Evolutionary conservation across 2,329 filamentous ascomycete genomes (phyloP).

Genomic region (Epichloe amarillans): DNA sequence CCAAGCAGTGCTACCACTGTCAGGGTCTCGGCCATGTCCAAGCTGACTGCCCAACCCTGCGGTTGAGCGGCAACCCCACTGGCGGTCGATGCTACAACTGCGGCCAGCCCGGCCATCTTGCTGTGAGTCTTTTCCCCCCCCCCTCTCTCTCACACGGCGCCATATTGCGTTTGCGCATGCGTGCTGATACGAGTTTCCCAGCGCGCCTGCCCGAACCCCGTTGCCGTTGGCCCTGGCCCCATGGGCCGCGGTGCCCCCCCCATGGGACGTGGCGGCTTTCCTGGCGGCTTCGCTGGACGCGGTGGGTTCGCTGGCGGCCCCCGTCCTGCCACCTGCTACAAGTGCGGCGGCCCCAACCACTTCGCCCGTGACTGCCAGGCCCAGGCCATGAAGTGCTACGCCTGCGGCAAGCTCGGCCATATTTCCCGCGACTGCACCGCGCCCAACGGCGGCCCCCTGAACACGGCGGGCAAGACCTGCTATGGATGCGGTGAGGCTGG

Average conservation of each 20-base stretch:
- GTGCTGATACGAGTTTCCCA: conserved; percentile 19
- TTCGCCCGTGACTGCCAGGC: conserved; percentile 97
- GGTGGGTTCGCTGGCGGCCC: conserved; percentile 63
- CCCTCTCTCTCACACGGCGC: not conserved
- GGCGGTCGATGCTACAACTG: conserved; percentile 95
- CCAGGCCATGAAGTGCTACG: conserved; percentile 97
- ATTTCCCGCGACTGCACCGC: conserved; percentile 91
- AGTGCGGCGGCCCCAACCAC: conserved; percentile 83
- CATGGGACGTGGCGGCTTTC: conserved; percentile 44
- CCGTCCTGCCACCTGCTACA: conserved; percentile 58
- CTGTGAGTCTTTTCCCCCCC: conserved; percentile 38
- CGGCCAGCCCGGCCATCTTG: conserved; percentile 82
- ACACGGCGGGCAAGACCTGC: conserved; percentile 95
- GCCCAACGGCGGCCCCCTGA: conserved; percentile 88
- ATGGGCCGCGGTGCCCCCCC: conserved; percentile 52
- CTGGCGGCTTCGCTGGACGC: conserved; percentile 45
- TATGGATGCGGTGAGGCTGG: conserved; percentile 94
- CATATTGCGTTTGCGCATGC: not conserved
- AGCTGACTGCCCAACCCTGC: conserved; percentile 94
- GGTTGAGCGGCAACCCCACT: conserved; percentile 69
- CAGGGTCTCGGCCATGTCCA: conserved; percentile 97
- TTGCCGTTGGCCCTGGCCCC: conserved; percentile 35
- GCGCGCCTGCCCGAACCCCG: conserved; percentile 67
- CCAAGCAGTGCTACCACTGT: conserved; percentile 99
- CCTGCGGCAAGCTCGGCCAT: conserved; percentile 88